phyloP scores from a whole-genome alignment of 495 filamentous ascomycete species.

The Penicillium maclennaniae region DNA sequence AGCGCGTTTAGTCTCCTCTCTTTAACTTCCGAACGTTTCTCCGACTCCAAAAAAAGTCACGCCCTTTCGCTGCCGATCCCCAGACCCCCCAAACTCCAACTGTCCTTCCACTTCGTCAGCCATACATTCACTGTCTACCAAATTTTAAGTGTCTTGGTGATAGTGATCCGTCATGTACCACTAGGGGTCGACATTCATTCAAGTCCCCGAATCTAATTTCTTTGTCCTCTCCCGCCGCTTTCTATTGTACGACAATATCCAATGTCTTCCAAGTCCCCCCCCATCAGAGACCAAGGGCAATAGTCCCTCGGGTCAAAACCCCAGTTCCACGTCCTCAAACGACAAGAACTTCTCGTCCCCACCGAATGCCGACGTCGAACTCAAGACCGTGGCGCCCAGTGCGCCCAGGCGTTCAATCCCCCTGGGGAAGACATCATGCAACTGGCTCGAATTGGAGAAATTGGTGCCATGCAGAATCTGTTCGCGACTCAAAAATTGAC shows the following conservation, averaged over 20 bases:
- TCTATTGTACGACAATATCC: constrained; percentile 2
- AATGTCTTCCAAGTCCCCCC: constrained; percentile 30
- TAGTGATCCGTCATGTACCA: constrained; percentile 12
- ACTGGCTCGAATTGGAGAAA: constrained; percentile 82
- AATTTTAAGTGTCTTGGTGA: neutral
- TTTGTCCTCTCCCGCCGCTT: constrained; percentile 3
- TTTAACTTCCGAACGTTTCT: constrained; percentile 3
- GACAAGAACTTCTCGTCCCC: constrained; percentile 56
- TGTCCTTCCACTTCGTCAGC: neutral
- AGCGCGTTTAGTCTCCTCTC: neutral
- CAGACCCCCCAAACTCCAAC: neutral
- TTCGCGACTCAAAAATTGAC: constrained; percentile 78
- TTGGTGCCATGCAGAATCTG: constrained; percentile 80
- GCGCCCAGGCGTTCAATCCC: constrained; percentile 46
- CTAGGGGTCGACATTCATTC: constrained; percentile 5
- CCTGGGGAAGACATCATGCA: constrained; percentile 88
- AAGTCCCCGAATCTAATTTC: constrained; percentile 9
- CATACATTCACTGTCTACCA: neutral
- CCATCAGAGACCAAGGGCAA: constrained; percentile 25
- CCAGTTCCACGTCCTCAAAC: constrained; percentile 34
- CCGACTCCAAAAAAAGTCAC: constrained; percentile 16
- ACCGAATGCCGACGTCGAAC: constrained; percentile 65
- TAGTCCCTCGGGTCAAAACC: constrained; percentile 22
- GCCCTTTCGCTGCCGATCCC: constrained; percentile 7
- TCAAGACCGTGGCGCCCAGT: constrained; percentile 58